Conservation (phyloP, 2,329 filamentous ascomycete species). For the Ophiostoma tasmaniense region DNA sequence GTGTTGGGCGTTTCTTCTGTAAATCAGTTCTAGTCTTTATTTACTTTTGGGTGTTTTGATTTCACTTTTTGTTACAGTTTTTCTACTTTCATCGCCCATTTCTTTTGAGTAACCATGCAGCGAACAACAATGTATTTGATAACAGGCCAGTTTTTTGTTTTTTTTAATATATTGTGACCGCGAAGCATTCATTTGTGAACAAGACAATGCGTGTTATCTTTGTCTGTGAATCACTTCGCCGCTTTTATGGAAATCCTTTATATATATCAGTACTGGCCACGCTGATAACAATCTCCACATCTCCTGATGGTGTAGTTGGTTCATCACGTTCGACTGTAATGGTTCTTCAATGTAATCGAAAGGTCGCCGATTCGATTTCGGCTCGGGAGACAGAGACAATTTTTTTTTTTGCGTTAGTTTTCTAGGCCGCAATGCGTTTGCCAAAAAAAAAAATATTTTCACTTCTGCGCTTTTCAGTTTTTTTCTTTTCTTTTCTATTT, state of each 20-base stretch:
- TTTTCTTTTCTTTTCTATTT: neutral
- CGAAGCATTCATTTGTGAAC: too few species aligned
- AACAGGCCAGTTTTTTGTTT: too few species aligned
- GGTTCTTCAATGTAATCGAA: slow-evolving; percentile 10
- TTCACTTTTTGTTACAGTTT: neutral
- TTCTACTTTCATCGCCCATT: neutral
- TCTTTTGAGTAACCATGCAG: neutral
- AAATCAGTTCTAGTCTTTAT: neutral
- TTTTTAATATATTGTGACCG: too few species aligned
- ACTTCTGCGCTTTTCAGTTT: neutral
- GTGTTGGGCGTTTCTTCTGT: neutral
- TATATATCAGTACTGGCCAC: neutral
- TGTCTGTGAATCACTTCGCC: neutral
- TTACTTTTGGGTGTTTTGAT: neutral
- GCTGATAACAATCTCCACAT: neutral
- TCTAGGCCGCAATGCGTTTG: too few species aligned
- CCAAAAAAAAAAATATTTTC: neutral
- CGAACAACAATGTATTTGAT: neutral
- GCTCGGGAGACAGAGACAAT: slow-evolving; percentile 5
- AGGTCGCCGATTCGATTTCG: slow-evolving; percentile 11
- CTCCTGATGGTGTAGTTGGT: slow-evolving; percentile 11
- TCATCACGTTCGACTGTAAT: slow-evolving; percentile 12
- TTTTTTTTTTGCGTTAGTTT: neutral
- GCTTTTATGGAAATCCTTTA: neutral
- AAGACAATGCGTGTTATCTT: too few species aligned